Evolutionary conservation across 345 rosid genomes (phyloP).

Genomic region (Angophora floribunda): DNA sequence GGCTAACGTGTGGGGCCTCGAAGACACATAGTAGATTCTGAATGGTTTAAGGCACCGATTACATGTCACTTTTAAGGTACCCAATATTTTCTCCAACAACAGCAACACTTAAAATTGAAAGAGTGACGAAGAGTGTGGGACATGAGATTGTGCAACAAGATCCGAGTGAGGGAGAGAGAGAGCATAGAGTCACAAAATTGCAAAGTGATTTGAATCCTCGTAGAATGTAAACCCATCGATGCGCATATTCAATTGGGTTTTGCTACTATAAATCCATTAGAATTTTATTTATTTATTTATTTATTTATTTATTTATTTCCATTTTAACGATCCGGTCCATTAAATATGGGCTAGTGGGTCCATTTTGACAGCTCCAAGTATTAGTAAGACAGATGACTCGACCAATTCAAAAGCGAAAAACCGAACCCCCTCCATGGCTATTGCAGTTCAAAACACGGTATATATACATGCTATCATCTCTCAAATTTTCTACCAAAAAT

Average conservation of each 20-base stretch:
- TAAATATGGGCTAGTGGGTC: neutral
- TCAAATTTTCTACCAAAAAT: neutral
- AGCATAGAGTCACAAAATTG: neutral
- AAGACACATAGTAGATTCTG: no score
- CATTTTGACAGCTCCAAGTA: neutral
- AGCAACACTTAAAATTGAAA: neutral
- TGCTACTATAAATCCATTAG: neutral
- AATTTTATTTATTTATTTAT: neutral
- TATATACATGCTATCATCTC: neutral
- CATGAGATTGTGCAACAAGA: neutral
- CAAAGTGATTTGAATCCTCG: neutral
- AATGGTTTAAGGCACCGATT: no score
- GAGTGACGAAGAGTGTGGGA: neutral
- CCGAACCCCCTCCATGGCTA: neutral
- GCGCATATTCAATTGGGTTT: neutral
- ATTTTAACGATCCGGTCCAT: neutral
- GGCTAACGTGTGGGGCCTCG: no score
- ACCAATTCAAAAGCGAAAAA: neutral
- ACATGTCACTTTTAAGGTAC: no score
- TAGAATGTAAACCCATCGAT: neutral
- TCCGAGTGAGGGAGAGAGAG: neutral
- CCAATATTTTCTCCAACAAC: no score
- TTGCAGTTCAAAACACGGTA: neutral
- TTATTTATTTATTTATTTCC: fast-evolving
- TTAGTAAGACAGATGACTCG: neutral